A percentile compares a stretch with the other conserved stretches of the same genome.
Evolutionary conservation across 2,329 filamentous ascomycete species (phyloP).

Genomic region (Bipolaris bicolor): DNA sequence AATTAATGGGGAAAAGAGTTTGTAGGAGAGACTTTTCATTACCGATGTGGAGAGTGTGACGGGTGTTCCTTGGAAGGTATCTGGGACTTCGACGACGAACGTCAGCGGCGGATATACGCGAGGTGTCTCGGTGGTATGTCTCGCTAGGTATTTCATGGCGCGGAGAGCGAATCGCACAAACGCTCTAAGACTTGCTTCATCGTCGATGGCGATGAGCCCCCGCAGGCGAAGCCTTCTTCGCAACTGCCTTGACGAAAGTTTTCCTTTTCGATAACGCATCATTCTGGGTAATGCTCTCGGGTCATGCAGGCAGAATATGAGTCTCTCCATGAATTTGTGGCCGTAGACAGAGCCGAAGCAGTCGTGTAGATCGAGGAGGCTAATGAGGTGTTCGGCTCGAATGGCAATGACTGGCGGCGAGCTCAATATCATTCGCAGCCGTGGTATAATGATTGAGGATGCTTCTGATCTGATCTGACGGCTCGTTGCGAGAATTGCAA

Average conservation of each 20-base stretch:
- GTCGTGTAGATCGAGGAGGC: not conserved
- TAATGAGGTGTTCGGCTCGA: not conserved
- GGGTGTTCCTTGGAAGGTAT: not conserved
- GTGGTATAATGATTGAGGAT: not conserved
- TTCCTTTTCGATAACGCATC: not conserved
- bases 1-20: not conserved
- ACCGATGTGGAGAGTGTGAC: not conserved
- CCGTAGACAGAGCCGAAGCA: not conserved
- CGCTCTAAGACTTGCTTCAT: not conserved
- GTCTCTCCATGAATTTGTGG: not conserved
- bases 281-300: not conserved
- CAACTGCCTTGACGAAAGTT: not conserved
- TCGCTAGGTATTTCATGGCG: not conserved
- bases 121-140: not conserved
- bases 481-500: conserved; percentile 8
- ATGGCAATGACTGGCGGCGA: not conserved
- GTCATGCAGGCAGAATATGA: not conserved
- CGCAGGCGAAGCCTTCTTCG: not conserved
- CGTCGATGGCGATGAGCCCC: not conserved
- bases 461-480: conserved; percentile 8
- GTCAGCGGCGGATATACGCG: not conserved
- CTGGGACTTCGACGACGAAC: not conserved
- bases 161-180: conserved; percentile 8
- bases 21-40: not conserved
- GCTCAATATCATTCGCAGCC: not conserved